Evolutionary conservation across 768 basidiomycete genomes (phyloP).

Genomic region (Suillus hirtellus): DNA sequence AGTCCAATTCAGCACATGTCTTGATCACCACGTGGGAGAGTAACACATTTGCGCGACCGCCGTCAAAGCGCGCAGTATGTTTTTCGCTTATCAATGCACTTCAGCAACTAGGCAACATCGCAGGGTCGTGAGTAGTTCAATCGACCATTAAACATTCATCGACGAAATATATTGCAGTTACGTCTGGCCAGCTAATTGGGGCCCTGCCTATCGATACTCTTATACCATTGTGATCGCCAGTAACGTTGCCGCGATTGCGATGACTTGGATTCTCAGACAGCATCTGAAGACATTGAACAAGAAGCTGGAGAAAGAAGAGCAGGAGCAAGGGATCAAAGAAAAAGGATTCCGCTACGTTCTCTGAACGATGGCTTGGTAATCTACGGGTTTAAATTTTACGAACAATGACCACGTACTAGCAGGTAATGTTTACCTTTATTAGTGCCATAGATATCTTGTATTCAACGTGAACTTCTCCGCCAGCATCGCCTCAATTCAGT

Average conservation of each 20-base stretch:
- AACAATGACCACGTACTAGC: neutral
- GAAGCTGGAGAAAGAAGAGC: slow-evolving; percentile 38
- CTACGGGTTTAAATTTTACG: too few species aligned
- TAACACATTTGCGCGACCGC: slow-evolving; percentile 68
- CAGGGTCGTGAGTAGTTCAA: slow-evolving; percentile 64
- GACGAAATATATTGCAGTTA: slow-evolving; percentile 42
- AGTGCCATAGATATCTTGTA: too few species aligned
- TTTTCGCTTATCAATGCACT: slow-evolving; percentile 80
- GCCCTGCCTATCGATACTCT: slow-evolving; percentile 65
- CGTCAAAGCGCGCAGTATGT: slow-evolving; percentile 87
- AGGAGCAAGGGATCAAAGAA: slow-evolving; percentile 41
- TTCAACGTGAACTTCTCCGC: too few species aligned
- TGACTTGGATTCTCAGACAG: slow-evolving; percentile 48
- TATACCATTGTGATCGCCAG: slow-evolving; percentile 72
- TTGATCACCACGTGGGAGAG: slow-evolving; percentile 56
- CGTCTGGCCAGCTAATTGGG: slow-evolving; percentile 68
- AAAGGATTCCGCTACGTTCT: slow-evolving; percentile 53
- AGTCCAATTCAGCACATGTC: slow-evolving; percentile 71
- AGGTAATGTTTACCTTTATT: too few species aligned
- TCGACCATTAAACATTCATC: slow-evolving; percentile 5
- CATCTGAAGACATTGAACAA: slow-evolving; percentile 45
- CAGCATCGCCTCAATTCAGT: too few species aligned
- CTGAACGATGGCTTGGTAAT: slow-evolving; percentile 23
- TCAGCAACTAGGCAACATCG: slow-evolving; percentile 80
- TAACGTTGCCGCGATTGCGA: slow-evolving; percentile 48